Evolutionary conservation across 331 rosid species (phyloP).

Genomic region (Prunus yedoensis): DNA sequence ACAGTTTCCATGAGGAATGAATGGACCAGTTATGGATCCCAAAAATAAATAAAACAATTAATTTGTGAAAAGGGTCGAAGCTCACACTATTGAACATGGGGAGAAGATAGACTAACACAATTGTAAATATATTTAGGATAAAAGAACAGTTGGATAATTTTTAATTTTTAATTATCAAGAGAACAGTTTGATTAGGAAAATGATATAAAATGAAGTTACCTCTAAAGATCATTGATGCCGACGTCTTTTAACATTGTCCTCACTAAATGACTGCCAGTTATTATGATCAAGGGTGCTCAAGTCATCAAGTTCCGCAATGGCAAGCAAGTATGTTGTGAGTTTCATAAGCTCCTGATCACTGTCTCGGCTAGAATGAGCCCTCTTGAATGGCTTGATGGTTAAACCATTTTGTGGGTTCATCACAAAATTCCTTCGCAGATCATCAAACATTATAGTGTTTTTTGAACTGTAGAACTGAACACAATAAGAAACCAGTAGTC

Average conservation of each 20-base stretch:
- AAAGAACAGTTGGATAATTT: too few relatives aligned
- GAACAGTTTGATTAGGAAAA: neutral
- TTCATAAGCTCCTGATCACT: constrained; percentile 82
- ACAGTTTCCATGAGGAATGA: neutral
- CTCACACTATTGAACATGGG: neutral
- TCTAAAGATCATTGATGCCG: constrained; percentile 49
- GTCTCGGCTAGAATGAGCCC: constrained; percentile 91
- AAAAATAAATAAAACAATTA: neutral
- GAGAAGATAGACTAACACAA: neutral
- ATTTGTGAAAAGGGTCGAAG: neutral
- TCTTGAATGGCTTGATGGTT: constrained; percentile 90
- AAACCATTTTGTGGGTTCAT: constrained; percentile 98
- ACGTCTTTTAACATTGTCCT: constrained; percentile 74
- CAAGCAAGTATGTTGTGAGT: constrained; percentile 84
- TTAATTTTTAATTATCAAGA: too few relatives aligned
- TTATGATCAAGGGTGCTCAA: constrained; percentile 70
- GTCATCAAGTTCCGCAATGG: constrained; percentile 91
- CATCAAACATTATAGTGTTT: constrained; percentile 90
- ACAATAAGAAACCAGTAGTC: constrained; percentile 20
- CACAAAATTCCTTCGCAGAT: constrained; percentile 80
- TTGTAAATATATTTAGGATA: neutral
- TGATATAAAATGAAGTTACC: constrained; percentile 2
- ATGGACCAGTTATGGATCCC: neutral
- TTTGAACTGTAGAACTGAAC: constrained; percentile 75
- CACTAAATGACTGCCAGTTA: constrained; percentile 60